Evolutionary conservation across 2,329 filamentous ascomycete species (phyloP).

Genomic region (Cladosporium sp.): DNA sequence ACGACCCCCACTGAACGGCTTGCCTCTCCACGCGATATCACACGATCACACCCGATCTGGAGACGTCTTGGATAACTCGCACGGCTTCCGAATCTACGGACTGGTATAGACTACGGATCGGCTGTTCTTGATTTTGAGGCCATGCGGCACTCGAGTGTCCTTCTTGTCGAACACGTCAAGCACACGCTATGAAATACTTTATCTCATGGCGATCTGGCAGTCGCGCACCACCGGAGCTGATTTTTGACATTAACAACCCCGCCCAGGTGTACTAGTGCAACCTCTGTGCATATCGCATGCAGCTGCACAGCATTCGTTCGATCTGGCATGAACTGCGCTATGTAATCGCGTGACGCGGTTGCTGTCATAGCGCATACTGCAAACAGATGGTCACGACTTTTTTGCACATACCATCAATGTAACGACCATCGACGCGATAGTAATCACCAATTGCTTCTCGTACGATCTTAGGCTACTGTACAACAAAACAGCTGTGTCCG

Average conservation of each 20-base stretch:
- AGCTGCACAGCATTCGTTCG: slow-evolving; percentile 1
- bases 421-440: background rate
- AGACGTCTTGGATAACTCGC: background rate
- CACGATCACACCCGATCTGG: slow-evolving; percentile 4
- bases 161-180: background rate
- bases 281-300: background rate
- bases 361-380: background rate
- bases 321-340: background rate
- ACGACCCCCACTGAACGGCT: slow-evolving; percentile 14
- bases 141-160: background rate
- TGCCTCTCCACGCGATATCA: slow-evolving; percentile 9
- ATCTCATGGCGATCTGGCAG: background rate
- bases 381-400: background rate
- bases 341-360: background rate
- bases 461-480: background rate
- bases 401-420: background rate
- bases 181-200: background rate
- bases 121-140: background rate
- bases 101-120: background rate
- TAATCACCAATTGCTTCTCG: background rate
- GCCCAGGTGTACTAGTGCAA: background rate
- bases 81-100: background rate
- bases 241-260: background rate
- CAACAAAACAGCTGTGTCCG: background rate
- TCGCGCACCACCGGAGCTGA: background rate